phyloP scores from a whole-genome alignment of 108 stramenopile genomes.

The Fistulifera pelliculosa region DNA sequence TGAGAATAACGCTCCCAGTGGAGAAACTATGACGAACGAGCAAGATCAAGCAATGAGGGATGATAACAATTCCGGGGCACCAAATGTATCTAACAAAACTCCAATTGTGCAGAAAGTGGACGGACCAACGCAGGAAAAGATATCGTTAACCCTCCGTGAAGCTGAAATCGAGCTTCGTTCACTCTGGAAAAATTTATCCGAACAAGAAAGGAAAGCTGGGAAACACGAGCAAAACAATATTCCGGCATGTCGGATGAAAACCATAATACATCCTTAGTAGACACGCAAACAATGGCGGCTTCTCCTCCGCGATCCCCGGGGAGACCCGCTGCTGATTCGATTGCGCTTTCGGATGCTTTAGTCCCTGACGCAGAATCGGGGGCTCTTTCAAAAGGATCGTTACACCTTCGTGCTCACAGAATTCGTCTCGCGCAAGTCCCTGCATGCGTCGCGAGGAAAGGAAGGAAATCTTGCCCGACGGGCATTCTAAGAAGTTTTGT shows the following conservation, averaged over 20 bases:
- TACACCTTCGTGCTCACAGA: too few species aligned
- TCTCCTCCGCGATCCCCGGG: background rate
- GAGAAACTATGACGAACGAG: too few species aligned
- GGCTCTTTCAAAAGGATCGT: background rate
- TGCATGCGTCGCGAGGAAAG: slow-evolving; percentile 2
- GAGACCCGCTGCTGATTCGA: background rate
- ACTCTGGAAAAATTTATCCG: slow-evolving; percentile 22
- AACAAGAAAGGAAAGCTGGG: slow-evolving; percentile 19
- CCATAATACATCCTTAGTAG: background rate
- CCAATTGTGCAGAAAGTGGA: too few species aligned
- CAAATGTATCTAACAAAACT: too few species aligned
- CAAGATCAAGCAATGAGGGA: too few species aligned
- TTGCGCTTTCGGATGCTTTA: background rate
- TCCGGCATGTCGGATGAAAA: background rate
- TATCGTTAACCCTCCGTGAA: slow-evolving; percentile 19
- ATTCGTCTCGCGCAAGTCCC: too few species aligned
- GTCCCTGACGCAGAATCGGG: background rate
- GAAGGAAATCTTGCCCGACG: background rate
- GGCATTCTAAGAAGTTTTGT: slow-evolving; percentile 2
- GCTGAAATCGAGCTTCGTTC: slow-evolving; percentile 22
- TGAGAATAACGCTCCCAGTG: too few species aligned
- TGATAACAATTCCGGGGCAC: too few species aligned
- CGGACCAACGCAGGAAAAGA: background rate
- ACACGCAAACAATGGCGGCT: background rate
- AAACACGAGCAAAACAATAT: slow-evolving; percentile 8